Base-by-base conservation (phyloP, 306 rosid species). In the Trifolium fragiferum region DNA sequence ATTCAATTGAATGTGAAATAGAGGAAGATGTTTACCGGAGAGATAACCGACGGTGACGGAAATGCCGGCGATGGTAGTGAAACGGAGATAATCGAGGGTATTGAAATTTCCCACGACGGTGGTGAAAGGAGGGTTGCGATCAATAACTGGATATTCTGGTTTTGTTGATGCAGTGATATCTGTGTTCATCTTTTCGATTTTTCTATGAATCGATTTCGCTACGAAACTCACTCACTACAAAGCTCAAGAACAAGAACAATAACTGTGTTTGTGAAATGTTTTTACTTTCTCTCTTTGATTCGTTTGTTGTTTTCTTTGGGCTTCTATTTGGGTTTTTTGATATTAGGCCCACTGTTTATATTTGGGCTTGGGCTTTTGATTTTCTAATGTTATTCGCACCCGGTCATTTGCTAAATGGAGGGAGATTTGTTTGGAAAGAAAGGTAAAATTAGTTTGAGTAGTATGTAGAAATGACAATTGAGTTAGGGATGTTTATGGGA, bases 1-100 rank as follows among this genome's bases (percentile, higher is more conserved):
- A 35, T 32, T 49, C 2, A 65, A 19, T 18, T 7, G 0, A 4
- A 16, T 40, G 44, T 40, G 23, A 7, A 50, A 16, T 0, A 25
- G 69, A 8, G 1, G 49, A 30, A 23, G 70, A 41, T 35, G 21
- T 51, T 46, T 32, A 80, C 97, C 98, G 32, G 98, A 90, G 75
- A 93, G 98, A 67, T 93, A 93, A 64, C 98, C 97, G 71, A 93
- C 96, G 87, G 97, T 86, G 81, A 93, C 98, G 79, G 98, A 90
- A 68, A 90, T 82, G 74, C 98, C 98, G 76, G 98, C 82, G 83
- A 93, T 84, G 82, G 97, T 90, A 75, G 78, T 78, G 78, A 93
- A 90, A 13, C 98, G 96, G 77, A 93, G 87, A 74, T 90, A 93
- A 43, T 93, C 98, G 69, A 93, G 96, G 72, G 87, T 76, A 80